A percentile compares a stretch with the other conserved stretches of the same genome.
phyloP scores from a whole-genome alignment of 2,329 filamentous ascomycete species.

The Daldinia sp. region DNA sequence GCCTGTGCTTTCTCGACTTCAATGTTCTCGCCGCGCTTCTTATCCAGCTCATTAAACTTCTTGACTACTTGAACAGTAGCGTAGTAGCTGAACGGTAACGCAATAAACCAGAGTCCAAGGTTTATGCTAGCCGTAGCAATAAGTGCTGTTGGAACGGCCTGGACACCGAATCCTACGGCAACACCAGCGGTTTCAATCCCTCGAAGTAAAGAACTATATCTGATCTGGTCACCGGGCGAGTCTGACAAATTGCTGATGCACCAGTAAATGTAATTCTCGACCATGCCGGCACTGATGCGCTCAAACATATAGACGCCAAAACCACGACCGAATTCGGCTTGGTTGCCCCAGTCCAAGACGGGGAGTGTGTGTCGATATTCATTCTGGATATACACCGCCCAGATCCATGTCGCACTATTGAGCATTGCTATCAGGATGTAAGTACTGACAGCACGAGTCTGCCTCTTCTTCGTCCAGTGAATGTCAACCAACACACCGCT shows the following conservation, averaged over 20 bases:
- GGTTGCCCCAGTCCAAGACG: constrained; percentile 58
- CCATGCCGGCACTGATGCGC: constrained; percentile 55
- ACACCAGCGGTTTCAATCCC: constrained; percentile 58
- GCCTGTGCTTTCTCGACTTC: background rate
- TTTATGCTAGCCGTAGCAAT: constrained; percentile 60
- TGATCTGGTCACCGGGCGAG: constrained; percentile 58
- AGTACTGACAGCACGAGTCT: constrained; percentile 55
- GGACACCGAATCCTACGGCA: constrained; percentile 58
- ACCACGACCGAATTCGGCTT: constrained; percentile 56
- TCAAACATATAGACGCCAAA: constrained; percentile 59
- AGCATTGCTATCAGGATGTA: constrained; percentile 57
- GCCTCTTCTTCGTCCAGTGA: constrained; percentile 55
- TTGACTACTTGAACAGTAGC: constrained; percentile 57
- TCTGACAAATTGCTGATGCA: constrained; percentile 60
- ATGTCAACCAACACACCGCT: constrained; percentile 54
- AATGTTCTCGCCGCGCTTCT: constrained; percentile 3
- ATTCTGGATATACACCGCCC: constrained; percentile 61
- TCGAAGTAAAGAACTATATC: constrained; percentile 59
- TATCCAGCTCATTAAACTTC: constrained; percentile 54
- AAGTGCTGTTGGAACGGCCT: constrained; percentile 58
- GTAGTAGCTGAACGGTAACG: constrained; percentile 59
- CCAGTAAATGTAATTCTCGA: constrained; percentile 62
- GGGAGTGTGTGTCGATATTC: constrained; percentile 59
- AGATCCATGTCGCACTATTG: constrained; percentile 61
- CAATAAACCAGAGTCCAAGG: constrained; percentile 57